Evolutionary conservation across 176 grass and related monocot species (phyloP).

Genomic region (Oryza punctata): DNA sequence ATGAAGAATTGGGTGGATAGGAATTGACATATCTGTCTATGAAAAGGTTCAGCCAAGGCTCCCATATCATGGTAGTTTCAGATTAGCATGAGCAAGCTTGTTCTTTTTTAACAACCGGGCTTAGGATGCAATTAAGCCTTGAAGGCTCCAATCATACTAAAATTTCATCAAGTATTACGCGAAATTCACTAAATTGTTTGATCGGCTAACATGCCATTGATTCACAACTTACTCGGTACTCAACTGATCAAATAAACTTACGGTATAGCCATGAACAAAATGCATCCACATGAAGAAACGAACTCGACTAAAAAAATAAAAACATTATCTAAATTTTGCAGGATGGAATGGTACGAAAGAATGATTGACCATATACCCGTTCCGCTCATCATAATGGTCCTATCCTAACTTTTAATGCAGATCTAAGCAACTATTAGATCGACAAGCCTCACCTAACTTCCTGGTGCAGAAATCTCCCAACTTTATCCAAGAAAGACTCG

Average conservation of each 20-base stretch:
- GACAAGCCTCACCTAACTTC: neutral
- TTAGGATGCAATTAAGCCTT: neutral
- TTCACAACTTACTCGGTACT: neutral
- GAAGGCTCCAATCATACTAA: neutral
- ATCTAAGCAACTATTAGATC: slow-evolving; percentile 23
- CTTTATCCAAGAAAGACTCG: neutral
- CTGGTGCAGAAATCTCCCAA: neutral
- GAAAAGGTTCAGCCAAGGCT: neutral
- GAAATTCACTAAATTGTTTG: slow-evolving; percentile 2
- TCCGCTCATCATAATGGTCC: neutral
- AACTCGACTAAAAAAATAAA: neutral
- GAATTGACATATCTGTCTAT: neutral
- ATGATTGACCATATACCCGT: neutral
- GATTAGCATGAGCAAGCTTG: neutral
- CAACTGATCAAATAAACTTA: neutral
- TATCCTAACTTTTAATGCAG: neutral
- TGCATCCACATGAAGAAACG: neutral
- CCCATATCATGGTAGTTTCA: neutral
- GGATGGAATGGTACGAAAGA: neutral
- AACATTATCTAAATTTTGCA: neutral
- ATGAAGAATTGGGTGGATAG: neutral
- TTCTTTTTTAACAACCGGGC: neutral
- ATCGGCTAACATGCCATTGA: neutral
- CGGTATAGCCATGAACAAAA: neutral
- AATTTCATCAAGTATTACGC: neutral